Evolutionary conservation across 345 rosid species (phyloP).

Genomic region (Chamaenerion angustifolium): DNA sequence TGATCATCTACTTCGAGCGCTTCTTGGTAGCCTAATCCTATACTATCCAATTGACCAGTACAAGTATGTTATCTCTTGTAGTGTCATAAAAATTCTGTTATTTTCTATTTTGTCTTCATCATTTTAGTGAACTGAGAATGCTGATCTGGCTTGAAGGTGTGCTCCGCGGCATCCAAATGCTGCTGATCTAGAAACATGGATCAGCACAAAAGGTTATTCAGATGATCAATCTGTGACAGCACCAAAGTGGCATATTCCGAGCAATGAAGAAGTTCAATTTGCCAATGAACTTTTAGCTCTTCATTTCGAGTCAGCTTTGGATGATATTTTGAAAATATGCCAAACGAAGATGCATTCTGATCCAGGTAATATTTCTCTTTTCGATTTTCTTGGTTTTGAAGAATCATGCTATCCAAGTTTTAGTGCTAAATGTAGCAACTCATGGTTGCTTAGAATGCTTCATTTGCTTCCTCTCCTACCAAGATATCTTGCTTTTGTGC

Average conservation of each 20-base stretch:
- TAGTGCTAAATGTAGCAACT: no score
- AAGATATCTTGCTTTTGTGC: background rate
- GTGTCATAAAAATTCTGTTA: constrained; percentile 2
- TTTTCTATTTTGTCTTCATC: constrained; percentile 1
- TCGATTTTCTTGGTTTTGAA: background rate
- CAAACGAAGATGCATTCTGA: constrained; percentile 66
- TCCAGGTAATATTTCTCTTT: constrained; percentile 39
- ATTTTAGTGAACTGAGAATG: background rate
- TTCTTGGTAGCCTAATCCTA: constrained; percentile 76
- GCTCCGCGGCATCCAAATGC: constrained; percentile 66
- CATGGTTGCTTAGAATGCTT: no score
- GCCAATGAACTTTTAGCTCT: constrained; percentile 84
- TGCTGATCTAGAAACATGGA: constrained; percentile 75
- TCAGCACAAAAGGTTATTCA: constrained; percentile 70
- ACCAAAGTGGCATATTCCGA: constrained; percentile 90
- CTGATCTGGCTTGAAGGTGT: constrained; percentile 33
- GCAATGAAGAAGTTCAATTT: constrained; percentile 71
- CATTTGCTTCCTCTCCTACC: no score
- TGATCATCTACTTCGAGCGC: constrained; percentile 81
- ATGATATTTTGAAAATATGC: constrained; percentile 75
- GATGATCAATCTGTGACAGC: constrained; percentile 28
- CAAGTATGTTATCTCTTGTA: constrained; percentile 35
- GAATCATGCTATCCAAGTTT: no score
- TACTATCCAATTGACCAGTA: constrained; percentile 87
- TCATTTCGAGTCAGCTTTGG: constrained; percentile 80